Evolutionary conservation across 192 early-diverging fungal species (phyloP), one percentile per base, ranked within the genome.

Genomic region (Pilobolus umbonatus): DNA sequence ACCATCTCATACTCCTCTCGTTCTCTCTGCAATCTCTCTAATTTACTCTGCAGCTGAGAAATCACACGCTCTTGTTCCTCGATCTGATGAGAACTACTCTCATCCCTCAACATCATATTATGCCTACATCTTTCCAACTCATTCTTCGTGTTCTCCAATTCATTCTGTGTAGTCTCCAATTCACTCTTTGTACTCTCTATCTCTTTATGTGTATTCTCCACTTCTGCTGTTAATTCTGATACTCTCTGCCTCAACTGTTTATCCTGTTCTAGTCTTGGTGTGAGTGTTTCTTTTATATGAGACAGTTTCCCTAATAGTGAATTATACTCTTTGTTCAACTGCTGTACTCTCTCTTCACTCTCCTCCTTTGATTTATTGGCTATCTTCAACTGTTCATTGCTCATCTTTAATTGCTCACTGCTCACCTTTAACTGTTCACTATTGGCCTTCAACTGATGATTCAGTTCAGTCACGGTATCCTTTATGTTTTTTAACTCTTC

Each of bases 231-330:
- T 19, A 83, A 67, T 39, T 81, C 75, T 46, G 62, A 63, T 25
- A 83, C 72, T 11, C 74, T 74, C 17, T 84, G 76, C 46, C 75
- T 70, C 38, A 85, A 76, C 47, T 86, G 72, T 66, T 88, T 87
- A 55, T 97, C 93, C 10, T 82, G 85, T 64, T 93, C 89, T 48
- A 95, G 75, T 71, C 89, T 88, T 11, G 91, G 83, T 30, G 79
- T 84, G 2, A 95, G 65, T 0, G 88, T 84, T 29, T 83, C 87
- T 62, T 93, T 94, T 79, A 95, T 86, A 24, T 75, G 83, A 2
- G 82, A 75, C 5, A 97, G 73, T 48, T 87, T 85, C 25, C 85
- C 90, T 40, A 95, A 65, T 14, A 95, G 67, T 35, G 78, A 61
- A 40, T 86, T 80, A 54, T 93, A 72, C 32, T 91, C 85, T 22